Conservation (phyloP, 345 rosid species). For the Gossypium longicalyx region DNA sequence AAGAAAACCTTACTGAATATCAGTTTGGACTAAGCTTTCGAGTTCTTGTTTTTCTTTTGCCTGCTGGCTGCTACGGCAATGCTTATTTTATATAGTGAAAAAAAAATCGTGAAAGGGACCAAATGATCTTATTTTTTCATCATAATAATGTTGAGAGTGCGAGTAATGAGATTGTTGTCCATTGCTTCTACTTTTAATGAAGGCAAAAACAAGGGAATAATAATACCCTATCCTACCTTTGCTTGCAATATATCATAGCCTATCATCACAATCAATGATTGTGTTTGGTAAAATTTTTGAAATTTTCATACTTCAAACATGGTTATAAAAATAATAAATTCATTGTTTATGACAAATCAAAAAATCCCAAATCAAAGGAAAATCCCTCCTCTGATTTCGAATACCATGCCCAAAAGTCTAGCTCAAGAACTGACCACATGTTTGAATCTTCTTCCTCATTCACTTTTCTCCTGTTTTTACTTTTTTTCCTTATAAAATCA, state of each 20-base stretch:
- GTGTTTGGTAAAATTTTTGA: neutral
- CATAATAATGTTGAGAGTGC: neutral
- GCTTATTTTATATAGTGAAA: neutral
- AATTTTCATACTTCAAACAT: no score
- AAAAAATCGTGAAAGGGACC: neutral
- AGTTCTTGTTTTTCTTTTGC: neutral
- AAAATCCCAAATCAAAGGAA: slow-evolving; percentile 8
- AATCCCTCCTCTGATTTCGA: slow-evolving; percentile 7
- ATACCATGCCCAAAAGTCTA: neutral
- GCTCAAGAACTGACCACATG: neutral
- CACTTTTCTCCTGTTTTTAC: neutral
- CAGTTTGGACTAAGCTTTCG: neutral
- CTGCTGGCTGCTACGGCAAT: neutral
- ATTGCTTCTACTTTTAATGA: neutral
- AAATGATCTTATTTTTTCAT: neutral
- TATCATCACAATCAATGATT: neutral
- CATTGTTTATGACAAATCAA: no score
- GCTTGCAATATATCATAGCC: slow-evolving; percentile 3
- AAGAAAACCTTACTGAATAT: no score
- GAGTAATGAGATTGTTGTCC: neutral
- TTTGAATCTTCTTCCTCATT: slow-evolving; percentile 19
- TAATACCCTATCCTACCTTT: slow-evolving; percentile 13
- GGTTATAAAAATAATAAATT: no score
- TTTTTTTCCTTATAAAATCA: neutral
- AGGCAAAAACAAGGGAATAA: neutral